Conservation (phyloP, 495 filamentous ascomycete species). For the Parathielavia hyrcaniae region DNA sequence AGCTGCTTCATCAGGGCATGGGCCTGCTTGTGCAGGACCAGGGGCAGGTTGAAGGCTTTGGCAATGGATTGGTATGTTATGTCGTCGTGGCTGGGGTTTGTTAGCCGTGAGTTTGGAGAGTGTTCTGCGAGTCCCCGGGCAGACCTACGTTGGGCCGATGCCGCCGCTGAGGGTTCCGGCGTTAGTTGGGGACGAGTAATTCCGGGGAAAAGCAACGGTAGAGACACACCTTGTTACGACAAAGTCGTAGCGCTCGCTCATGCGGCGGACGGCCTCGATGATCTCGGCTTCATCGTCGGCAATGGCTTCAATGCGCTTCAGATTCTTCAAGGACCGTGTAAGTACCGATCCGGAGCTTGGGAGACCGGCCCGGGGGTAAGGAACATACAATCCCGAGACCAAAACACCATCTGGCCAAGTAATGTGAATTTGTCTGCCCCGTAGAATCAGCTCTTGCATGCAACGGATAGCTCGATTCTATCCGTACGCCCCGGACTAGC, state of each 20-base stretch:
- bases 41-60: conserved; percentile 71
- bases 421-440: conserved; percentile 78
- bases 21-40: conserved; percentile 68
- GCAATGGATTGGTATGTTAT: conserved; percentile 95
- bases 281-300: conserved; percentile 87
- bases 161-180: conserved; percentile 56
- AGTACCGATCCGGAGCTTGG: neutral
- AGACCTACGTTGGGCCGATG: conserved; percentile 78
- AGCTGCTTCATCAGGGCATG: conserved; percentile 76
- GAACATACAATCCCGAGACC: conserved; percentile 63
- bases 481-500: neutral
- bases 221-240: conserved; percentile 64
- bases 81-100: conserved; percentile 70
- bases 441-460: neutral
- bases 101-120: neutral
- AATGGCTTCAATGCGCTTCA: conserved; percentile 88
- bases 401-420: conserved; percentile 91
- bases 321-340: conserved; percentile 39
- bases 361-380: too few relatives aligned
- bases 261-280: conserved; percentile 73
- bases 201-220: neutral
- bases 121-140: neutral
- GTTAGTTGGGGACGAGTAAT: conserved; percentile 3
- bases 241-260: conserved; percentile 85
- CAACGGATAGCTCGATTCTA: too few relatives aligned